These are phyloP conservation scores for Metschnikowia peoriensis DNA, from an alignment of 805 yeast species.

Conservation along the genomic window DNA sequence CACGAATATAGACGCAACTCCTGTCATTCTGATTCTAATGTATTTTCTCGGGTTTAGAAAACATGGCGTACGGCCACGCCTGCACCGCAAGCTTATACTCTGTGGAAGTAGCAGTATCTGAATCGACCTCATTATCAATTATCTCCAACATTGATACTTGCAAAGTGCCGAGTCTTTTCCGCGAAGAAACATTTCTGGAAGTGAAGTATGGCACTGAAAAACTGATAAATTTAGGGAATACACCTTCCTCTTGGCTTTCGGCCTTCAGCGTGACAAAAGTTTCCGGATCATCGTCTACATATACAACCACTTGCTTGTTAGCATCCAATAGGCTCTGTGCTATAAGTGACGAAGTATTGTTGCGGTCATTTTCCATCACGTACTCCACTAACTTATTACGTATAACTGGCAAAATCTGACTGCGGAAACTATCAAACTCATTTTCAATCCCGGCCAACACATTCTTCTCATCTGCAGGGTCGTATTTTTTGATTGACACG, in stretches of 20 bases:
- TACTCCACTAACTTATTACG: slow-evolving; percentile 29
- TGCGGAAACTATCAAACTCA: slow-evolving; percentile 35
- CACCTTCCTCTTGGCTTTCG: slow-evolving; percentile 10
- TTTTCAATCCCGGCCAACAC: slow-evolving; percentile 36
- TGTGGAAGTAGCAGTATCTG: not conserved
- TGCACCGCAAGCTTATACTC: slow-evolving; percentile 9
- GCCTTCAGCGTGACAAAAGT: slow-evolving; percentile 22
- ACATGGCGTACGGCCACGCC: slow-evolving; percentile 15
- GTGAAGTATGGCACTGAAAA: slow-evolving; percentile 33
- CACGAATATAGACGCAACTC: too few relatives aligned
- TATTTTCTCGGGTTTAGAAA: slow-evolving; percentile 6
- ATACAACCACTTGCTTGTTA: slow-evolving; percentile 33
- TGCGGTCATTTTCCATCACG: slow-evolving; percentile 18
- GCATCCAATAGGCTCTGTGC: slow-evolving; percentile 23
- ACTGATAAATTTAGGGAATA: slow-evolving; percentile 26
- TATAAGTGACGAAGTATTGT: not conserved
- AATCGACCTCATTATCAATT: not conserved
- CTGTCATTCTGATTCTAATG: not conserved
- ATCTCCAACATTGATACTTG: slow-evolving; percentile 30
- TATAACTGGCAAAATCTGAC: slow-evolving; percentile 26
- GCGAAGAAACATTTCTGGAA: slow-evolving; percentile 17
- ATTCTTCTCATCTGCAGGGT: slow-evolving; percentile 30
- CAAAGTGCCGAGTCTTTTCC: slow-evolving; percentile 31
- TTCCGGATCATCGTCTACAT: slow-evolving; percentile 17
- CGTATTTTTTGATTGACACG: slow-evolving; percentile 25